Percentiles rank a stretch among this genome's conserved stretches.
phyloP scores from a whole-genome alignment of 805 yeast genomes.

The Metschnikowia sp. region DNA sequence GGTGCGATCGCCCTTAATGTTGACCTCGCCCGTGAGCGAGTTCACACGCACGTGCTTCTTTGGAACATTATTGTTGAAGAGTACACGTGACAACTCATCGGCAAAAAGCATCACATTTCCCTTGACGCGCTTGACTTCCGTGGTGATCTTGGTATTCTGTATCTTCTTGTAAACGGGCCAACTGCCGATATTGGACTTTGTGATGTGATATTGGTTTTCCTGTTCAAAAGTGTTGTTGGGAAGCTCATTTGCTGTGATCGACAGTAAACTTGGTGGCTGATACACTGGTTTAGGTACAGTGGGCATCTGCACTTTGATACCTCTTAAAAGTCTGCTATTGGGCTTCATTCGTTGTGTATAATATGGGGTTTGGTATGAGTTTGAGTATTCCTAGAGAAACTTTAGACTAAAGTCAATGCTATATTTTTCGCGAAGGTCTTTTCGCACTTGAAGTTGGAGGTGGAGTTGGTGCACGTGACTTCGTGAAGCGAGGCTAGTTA shows the following conservation, averaged over 20 bases:
- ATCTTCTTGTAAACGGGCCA: conserved; percentile 78
- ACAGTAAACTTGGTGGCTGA: conserved; percentile 26
- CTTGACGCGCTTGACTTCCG: conserved; percentile 67
- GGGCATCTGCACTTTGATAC: conserved; percentile 23
- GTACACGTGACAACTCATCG: conserved; percentile 52
- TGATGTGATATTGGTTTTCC: conserved; percentile 36
- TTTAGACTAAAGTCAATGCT: too few species aligned
- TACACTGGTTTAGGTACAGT: conserved; percentile 18
- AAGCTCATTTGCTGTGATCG: conserved; percentile 14
- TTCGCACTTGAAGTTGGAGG: too few species aligned
- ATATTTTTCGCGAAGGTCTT: too few species aligned
- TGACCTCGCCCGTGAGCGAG: conserved; percentile 32
- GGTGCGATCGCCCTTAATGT: conserved; percentile 40
- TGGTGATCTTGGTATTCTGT: conserved; percentile 61
- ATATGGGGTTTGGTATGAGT: neutral
- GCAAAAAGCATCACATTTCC: conserved; percentile 69
- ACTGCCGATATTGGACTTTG: conserved; percentile 59
- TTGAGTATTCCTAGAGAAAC: neutral
- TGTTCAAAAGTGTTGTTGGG: conserved; percentile 31
- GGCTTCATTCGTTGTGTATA: conserved; percentile 21
- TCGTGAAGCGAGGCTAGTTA: too few species aligned
- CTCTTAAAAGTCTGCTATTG: conserved; percentile 14
- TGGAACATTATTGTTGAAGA: conserved; percentile 22
- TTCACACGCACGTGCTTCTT: conserved; percentile 35
- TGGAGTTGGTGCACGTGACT: too few species aligned